Base-by-base conservation (phyloP, 1,284 basidiomycete species). In the Ustilago shanxiensis region DNA sequence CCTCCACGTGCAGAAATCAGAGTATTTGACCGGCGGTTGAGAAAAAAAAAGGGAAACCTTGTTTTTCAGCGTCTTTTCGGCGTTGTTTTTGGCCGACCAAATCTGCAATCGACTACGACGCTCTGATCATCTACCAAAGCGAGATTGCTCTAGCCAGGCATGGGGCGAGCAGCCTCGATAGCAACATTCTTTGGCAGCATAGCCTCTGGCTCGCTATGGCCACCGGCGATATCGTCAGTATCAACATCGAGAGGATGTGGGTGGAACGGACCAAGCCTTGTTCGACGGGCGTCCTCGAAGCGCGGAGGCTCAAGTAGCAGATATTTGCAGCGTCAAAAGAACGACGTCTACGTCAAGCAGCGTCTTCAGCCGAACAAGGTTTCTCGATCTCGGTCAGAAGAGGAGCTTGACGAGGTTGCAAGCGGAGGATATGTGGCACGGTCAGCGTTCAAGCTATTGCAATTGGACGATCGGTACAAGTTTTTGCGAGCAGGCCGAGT, bases 381-480 rank as follows among this genome's bases (percentile, higher is more conserved):
- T n/a, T 31, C 53, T 18, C n/a, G n/a, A n/a, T 10, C 53, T n/a
- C 51, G 52, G 14, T n/a, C 7, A 9, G 11, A 22, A 9, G 18
- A 26, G 9, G 52, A 60, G 1, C 47, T 52, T 7, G 75, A 60
- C 9, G 50, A 70, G 18, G n/a, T 53, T 2, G 49, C 29, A n/a
- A 9, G 29, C 4, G 35, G 55, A 22, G 65, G 62, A 3, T 83
- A 73, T 51, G 75, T 77, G 11, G 73, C 82, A 20, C 64, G 82
- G 3, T 81, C 82, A 6, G 80, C 82, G 7, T 83, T 81, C 72
- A 83, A 83, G 61, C 62, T 83, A n/a, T 39, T 73, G 7, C 79
- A 83, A 55, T 60, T 83, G 18, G 73, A 74, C 49, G 62, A 75
- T 47, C 72, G 73, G 16, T 80, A 81, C 66, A 62, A 55, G n/a